Base-by-base conservation (phyloP, 2,329 filamentous ascomycete species). In the Cucurbitaria berberidis region DNA sequence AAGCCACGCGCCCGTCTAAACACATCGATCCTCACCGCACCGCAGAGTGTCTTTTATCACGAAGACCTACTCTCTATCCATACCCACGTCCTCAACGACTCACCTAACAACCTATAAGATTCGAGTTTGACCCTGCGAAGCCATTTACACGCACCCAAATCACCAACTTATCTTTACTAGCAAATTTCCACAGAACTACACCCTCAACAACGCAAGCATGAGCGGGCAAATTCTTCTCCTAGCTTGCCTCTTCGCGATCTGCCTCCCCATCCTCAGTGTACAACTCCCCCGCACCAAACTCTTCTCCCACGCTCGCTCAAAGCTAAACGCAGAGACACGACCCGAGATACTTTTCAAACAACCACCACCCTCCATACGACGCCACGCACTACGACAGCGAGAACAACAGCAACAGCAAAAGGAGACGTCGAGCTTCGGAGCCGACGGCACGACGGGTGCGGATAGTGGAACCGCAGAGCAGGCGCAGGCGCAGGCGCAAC, bases 191-290 rank as follows among this genome's bases (percentile, higher is more conserved):
- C 13, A 48, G 15, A 18, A 29, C 19, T 30, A 39, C 22, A 32
- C 8, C 10, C 21, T 10, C 19, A 21, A 13, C 21, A 34, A 34
- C 26, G 15, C 15, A 19, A 26, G 15, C 13, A 43, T 41, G 26
- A 44, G 21, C 16, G 57, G 59, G 53, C 41, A 57, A 32, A 22
- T 65, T 15, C 22, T 68, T 47, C 51, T 68, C 45, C 9, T 66
- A 21, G 47, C 53, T 22, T 66, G 57, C 36, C 24, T 63, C 22
- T 24, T 68, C 29, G 61, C 67, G 32, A 55, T 65, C 44, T 55
- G 61, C 39, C 44, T 67, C 7, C 67, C 66, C 15, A 66, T 69
- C 26, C 40, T 70, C 13, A 51, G 50, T 43, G 62, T 66, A 53
- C 62, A 70, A 27, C 34, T 60, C 22, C 53, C 63, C 26, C 64